Conservation (phyloP, 345 rosid genomes). For the Trapa bicornis region DNA sequence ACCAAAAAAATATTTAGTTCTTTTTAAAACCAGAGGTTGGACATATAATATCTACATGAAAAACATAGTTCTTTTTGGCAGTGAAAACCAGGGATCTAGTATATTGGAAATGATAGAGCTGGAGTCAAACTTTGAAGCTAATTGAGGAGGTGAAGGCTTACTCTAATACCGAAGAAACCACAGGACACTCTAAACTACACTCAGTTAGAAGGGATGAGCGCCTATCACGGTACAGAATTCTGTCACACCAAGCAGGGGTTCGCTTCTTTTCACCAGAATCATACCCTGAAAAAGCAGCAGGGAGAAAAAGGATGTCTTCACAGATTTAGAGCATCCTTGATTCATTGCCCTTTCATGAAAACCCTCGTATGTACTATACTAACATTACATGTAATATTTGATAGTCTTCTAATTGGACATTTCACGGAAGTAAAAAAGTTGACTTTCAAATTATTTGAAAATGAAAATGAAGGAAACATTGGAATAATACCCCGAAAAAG, state of each 20-base stretch:
- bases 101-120: neutral
- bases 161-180: conserved; percentile 52
- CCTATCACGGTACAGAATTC: conserved; percentile 88
- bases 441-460: too few species aligned
- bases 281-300: conserved; percentile 41
- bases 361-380: neutral
- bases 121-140: neutral
- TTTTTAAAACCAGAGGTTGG: neutral
- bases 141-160: conserved; percentile 21
- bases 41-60: too few species aligned
- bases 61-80: too few species aligned
- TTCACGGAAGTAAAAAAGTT: neutral
- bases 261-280: conserved; percentile 98
- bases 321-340: neutral
- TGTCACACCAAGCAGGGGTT: conserved; percentile 98
- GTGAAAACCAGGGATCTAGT: neutral
- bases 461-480: conserved; percentile 23
- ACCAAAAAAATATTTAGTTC: neutral
- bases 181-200: conserved; percentile 85
- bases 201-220: conserved; percentile 37
- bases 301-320: neutral
- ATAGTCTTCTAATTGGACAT: neutral
- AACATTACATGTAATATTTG: neutral
- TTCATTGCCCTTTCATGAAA: neutral
- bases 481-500: conserved; percentile 68